phyloP scores from a whole-genome alignment of 139 green algal species.

The Picocystis salinarum region DNA sequence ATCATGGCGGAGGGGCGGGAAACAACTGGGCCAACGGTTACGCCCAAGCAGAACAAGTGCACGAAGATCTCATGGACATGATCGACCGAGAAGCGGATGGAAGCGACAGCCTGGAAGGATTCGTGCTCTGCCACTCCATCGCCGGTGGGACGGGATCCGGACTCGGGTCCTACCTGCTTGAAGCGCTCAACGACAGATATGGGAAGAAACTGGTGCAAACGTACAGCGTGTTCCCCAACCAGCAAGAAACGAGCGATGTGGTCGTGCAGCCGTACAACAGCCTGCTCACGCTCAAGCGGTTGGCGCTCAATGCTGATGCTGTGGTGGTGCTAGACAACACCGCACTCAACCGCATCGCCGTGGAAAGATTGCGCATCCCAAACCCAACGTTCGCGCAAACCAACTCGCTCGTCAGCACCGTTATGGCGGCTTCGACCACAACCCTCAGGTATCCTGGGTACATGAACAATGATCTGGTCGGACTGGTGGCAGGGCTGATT shows the following conservation, averaged over 20 bases:
- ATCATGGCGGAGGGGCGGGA: slow-evolving; percentile 85
- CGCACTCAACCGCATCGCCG: slow-evolving; percentile 63
- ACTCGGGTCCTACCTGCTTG: slow-evolving; percentile 94
- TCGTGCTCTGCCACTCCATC: slow-evolving; percentile 92
- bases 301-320: slow-evolving; percentile 71
- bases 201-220: slow-evolving; percentile 92
- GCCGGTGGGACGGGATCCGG: slow-evolving; percentile 82
- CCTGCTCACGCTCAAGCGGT: slow-evolving; percentile 89
- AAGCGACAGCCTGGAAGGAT: slow-evolving; percentile 89
- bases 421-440: slow-evolving; percentile 94
- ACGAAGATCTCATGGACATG: slow-evolving; percentile 97
- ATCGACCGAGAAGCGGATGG: slow-evolving; percentile 96
- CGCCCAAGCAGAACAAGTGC: slow-evolving; percentile 61
- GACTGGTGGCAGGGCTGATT: slow-evolving; percentile 82
- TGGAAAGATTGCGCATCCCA: slow-evolving; percentile 28
- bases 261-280: slow-evolving; percentile 99
- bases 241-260: slow-evolving; percentile 81
- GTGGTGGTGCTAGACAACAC: slow-evolving; percentile 84
- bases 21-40: slow-evolving; percentile 99
- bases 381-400: slow-evolving; percentile 60
- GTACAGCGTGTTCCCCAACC: slow-evolving; percentile 93
- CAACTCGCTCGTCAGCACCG: slow-evolving; percentile 88
- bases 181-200: slow-evolving; percentile 84
- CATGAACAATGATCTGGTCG: slow-evolving; percentile 99
- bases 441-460: slow-evolving; percentile 81